Evolutionary conservation across 192 early-diverging fungal species (phyloP), one percentile per base, ranked within the genome.

Genomic region (Coemansia sp.): DNA sequence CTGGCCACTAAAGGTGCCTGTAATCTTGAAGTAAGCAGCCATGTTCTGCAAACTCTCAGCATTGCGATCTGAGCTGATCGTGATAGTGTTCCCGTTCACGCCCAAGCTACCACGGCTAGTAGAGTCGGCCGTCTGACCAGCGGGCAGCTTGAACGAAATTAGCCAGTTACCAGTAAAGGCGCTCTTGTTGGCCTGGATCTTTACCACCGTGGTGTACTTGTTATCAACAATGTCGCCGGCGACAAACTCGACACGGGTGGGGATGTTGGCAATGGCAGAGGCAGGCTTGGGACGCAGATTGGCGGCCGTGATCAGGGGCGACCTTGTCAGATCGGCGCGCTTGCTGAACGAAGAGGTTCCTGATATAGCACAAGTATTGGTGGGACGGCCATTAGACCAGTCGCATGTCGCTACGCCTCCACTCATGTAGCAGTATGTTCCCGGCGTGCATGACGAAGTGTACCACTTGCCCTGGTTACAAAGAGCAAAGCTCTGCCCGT

Each of bases 391-490:
- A 40, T 76, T 81, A 23, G 78, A 21, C 78, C 78, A 81, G 47
- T 76, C 78, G 39, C 78, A 81, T 13, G 75, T 73, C 1, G 78
- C 78, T 1, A 42, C 66, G 26, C 37, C 52, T 11, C 74, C 68
- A 40, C 49, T 83, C 30, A 79, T 52, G 38, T 76, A 70, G 67
- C 87, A 88, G 30, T 69, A 68, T 13, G 82, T 83, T 19, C 85
- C 84, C 4, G 75, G 32, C 3, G 77, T 73, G 50, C 87, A 88
- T 9, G 74, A 11, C 23, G 67, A 57, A 3, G 80, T 53, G 17
- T 74, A 70, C 87, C 87, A 88, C 9, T 32, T 23, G 11, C 84
- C 84, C n/a, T 75, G 61, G 28, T 76, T 55, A 66, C 87, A 88
- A 14, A 84, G 43, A 14, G 77, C 87, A 73, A 74, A 85, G 11